A percentile compares a stretch with the other conserved stretches of the same genome.
phyloP scores from a whole-genome alignment of 768 basidiomycete genomes.

The Panaeolus cyanescens region DNA sequence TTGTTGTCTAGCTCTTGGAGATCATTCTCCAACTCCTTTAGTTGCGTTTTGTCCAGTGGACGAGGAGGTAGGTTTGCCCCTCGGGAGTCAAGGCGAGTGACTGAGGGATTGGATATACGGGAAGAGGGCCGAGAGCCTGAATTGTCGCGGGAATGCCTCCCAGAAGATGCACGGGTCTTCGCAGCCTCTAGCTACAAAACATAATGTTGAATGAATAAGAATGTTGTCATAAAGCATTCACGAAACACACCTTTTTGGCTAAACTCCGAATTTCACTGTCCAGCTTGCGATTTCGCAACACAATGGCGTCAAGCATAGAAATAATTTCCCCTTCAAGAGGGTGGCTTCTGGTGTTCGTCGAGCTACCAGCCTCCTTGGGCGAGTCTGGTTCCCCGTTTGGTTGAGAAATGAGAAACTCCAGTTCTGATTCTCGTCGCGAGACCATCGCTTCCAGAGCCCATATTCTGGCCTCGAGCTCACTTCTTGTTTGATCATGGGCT shows the following conservation, averaged over 20 bases:
- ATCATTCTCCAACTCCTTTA: slow-evolving; percentile 31
- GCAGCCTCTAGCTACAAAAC: slow-evolving; percentile 20
- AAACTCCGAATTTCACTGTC: slow-evolving; percentile 45
- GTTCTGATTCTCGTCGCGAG: slow-evolving; percentile 57
- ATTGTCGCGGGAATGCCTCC: neutral
- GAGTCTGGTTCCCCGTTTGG: slow-evolving; percentile 4
- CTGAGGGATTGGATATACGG: neutral
- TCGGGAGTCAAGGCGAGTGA: neutral
- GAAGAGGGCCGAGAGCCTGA: neutral
- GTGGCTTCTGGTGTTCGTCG: neutral
- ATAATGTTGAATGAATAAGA: neutral
- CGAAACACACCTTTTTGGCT: slow-evolving; percentile 31
- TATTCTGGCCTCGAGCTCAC: slow-evolving; percentile 42
- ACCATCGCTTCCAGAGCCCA: slow-evolving; percentile 52
- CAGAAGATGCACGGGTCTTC: slow-evolving; percentile 13
- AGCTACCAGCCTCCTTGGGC: neutral
- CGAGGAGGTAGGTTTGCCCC: neutral
- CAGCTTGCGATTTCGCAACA: slow-evolving; percentile 41
- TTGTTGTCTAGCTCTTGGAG: slow-evolving; percentile 33
- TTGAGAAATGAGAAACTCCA: slow-evolving; percentile 38
- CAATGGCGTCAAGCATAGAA: slow-evolving; percentile 37
- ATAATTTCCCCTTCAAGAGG: slow-evolving; percentile 29
- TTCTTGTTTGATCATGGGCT: slow-evolving; percentile 40
- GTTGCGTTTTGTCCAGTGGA: neutral
- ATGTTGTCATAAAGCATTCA: neutral